Evolutionary conservation across 768 basidiomycete genomes (phyloP).

Genomic region (Pholiota conissans): DNA sequence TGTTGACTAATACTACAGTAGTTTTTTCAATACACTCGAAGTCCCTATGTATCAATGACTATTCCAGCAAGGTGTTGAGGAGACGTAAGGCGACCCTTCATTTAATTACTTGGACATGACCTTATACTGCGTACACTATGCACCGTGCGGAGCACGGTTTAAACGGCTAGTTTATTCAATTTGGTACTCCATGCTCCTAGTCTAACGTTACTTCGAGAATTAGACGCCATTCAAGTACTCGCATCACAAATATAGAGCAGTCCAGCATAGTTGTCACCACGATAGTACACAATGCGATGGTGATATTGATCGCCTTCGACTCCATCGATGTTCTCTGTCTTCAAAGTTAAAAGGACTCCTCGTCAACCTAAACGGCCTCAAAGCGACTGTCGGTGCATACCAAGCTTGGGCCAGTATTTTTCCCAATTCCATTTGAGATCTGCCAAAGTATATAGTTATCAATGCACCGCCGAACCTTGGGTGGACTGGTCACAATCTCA

Average conservation of each 20-base stretch:
- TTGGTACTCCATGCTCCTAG: background rate
- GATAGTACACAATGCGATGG: slow-evolving; percentile 16
- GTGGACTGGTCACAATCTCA: background rate
- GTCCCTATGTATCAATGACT: no score
- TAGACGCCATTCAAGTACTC: background rate
- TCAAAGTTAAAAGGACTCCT: background rate
- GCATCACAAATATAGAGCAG: slow-evolving; percentile 7
- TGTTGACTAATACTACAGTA: no score
- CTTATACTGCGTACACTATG: no score
- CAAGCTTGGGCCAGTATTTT: background rate
- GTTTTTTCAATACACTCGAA: no score
- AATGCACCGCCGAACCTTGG: background rate
- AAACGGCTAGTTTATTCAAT: no score
- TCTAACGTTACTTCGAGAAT: background rate
- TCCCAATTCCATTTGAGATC: background rate
- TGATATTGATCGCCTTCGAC: background rate
- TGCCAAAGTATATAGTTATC: background rate
- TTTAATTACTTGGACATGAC: no score
- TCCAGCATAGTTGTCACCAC: slow-evolving; percentile 12
- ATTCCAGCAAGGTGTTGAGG: no score
- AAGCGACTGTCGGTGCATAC: background rate
- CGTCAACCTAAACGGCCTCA: background rate
- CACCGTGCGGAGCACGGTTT: no score
- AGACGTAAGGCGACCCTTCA: no score
- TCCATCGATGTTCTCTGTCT: background rate